phyloP scores from a whole-genome alignment of 805 yeast species.

The Ogataea corticis region DNA sequence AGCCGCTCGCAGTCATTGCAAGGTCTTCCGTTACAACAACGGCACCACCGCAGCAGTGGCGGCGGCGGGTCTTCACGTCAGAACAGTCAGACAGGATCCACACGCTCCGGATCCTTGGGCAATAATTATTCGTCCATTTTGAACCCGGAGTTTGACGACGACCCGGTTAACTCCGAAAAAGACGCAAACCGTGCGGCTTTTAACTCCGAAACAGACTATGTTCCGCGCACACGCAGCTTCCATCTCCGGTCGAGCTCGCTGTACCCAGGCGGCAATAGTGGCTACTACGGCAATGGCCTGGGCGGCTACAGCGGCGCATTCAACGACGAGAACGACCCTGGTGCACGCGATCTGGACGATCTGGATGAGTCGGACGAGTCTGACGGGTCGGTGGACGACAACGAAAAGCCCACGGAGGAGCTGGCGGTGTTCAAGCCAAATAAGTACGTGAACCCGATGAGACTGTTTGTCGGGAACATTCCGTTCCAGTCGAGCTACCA shows the following conservation, averaged over 20 bases:
- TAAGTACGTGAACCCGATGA: conserved; percentile 41
- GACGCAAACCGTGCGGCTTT: too few species aligned
- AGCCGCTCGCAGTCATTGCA: conserved; percentile 7
- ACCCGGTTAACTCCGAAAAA: not conserved
- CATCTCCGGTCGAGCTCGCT: too few species aligned
- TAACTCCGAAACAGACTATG: too few species aligned
- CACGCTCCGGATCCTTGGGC: conserved; percentile 13
- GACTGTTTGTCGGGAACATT: conserved; percentile 57
- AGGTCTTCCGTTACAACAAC: not conserved
- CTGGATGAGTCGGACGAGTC: conserved; percentile 6
- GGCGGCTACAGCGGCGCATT: not conserved
- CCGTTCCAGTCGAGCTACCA: conserved; percentile 41
- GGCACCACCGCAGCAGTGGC: not conserved
- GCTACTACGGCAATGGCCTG: not conserved
- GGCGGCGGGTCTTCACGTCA: too few species aligned
- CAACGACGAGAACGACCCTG: conserved; percentile 6
- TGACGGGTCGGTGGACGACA: conserved; percentile 21
- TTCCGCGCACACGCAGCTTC: too few species aligned
- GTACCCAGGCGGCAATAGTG: not conserved
- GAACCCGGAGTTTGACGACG: conserved; percentile 24
- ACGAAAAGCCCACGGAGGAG: conserved; percentile 25
- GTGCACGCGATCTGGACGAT: not conserved
- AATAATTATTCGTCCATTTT: conserved; percentile 29
- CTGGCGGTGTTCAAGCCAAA: conserved; percentile 23
- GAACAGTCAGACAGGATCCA: too few species aligned